Evolutionary conservation across 1,139 yeast species (phyloP), one percentile per base, ranked within the genome.

Genomic region (Candida sp.): DNA sequence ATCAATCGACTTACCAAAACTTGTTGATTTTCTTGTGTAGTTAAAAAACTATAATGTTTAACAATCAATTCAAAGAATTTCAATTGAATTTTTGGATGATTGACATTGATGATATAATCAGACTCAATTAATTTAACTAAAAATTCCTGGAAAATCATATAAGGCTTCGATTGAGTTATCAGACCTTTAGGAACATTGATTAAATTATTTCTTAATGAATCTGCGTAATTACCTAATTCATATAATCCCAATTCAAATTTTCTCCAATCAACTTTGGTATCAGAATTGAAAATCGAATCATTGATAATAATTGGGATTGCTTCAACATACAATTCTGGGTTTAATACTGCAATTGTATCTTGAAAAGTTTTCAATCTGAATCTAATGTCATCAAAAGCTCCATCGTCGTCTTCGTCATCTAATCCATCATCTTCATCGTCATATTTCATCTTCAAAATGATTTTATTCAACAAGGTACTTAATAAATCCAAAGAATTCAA

Each of bases 51-150:
- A 52, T 86, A 82, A 57, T 90, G 95, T 54, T 90, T 85, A 44
- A 89, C 85, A 38, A 89, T 80, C 35, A 91, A 73, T 60, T 93
- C 99, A 70, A 93, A 88, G 53, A 87, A 88, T 43, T 79, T 77
- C 32, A 87, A 68, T 58, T 89, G 97, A 47, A 90, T 81, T 44
- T 86, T 74, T 19, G 96, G 90, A 60, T 91, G 96, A 49, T 78
- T 75, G 41, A 82, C 68, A 51, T 72, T 65, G 43, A 69, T 66
- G 47, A 70, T 67, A 32, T 78, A 73, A 44, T 78, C 73, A 15
- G 86, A 77, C 49, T 79, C 77, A 44, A 87, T 78, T 52, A 89
- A 75, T 57, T 81, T 82, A 45, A 82, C 68, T 53, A 90, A 75
- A 60, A 84, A 75, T 43, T 79, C 80, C 54, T 79, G 80, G 64